phyloP scores from a whole-genome alignment of 2,329 filamentous ascomycete genomes.

The Fusarium pseudocircinatum region DNA sequence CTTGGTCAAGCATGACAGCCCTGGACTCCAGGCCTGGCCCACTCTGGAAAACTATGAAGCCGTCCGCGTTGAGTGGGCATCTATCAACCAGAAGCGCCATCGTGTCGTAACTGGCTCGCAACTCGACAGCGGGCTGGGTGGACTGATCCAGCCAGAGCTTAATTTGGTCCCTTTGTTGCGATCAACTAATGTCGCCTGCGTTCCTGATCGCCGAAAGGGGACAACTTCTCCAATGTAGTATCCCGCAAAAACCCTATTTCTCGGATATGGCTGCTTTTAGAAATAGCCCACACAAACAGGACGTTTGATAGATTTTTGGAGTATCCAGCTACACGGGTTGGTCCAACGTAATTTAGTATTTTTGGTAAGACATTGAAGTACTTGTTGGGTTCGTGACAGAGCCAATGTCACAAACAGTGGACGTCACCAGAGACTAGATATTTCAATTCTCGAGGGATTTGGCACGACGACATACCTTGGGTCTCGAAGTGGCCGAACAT shows the following conservation, averaged over 20 bases:
- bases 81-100: constrained; percentile 3
- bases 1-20: constrained; percentile 7
- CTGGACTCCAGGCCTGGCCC: constrained; percentile 9
- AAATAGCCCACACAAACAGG: neutral
- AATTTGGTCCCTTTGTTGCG: constrained; percentile 8
- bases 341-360: neutral
- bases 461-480: neutral
- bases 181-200: neutral
- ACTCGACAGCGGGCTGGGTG: neutral
- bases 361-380: neutral
- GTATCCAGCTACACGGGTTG: neutral
- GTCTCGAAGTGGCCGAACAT: neutral
- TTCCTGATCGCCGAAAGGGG: constrained; percentile 23
- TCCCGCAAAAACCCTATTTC: constrained; percentile 8
- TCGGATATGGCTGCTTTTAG: constrained; percentile 14
- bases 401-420: neutral
- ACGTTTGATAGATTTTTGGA: neutral
- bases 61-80: constrained; percentile 5
- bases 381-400: neutral
- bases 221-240: neutral
- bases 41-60: constrained; percentile 28
- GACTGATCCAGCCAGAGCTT: constrained; percentile 25
- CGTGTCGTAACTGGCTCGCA: constrained; percentile 10
- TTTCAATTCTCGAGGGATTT: neutral
- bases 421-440: neutral